phyloP scores from a whole-genome alignment of 306 rosid genomes.

The Cicer arietinum region DNA sequence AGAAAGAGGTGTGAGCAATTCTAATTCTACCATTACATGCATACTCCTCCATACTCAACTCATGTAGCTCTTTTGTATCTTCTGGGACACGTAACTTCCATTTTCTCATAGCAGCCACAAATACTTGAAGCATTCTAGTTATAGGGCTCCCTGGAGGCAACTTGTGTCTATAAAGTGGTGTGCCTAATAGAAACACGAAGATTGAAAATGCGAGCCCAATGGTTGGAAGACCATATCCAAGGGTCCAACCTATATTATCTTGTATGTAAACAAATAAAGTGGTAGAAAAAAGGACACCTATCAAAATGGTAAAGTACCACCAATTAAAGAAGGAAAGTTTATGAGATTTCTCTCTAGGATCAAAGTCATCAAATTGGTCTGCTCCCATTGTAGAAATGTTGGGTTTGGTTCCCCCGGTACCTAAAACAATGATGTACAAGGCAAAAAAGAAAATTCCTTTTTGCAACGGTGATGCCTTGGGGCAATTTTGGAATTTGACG shows the following conservation, averaged over 20 bases:
- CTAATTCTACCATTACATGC: slow-evolving; percentile 46
- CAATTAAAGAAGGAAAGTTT: slow-evolving; percentile 86
- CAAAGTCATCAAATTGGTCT: slow-evolving; percentile 82
- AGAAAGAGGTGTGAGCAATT: slow-evolving; percentile 55
- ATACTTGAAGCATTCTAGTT: slow-evolving; percentile 60
- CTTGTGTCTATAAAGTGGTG: slow-evolving; percentile 73
- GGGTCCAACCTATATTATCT: slow-evolving; percentile 71
- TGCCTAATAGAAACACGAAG: slow-evolving; percentile 68
- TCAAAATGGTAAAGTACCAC: slow-evolving; percentile 79
- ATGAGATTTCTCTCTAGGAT: slow-evolving; percentile 62
- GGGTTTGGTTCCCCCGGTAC: slow-evolving; percentile 90
- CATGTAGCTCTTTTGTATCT: slow-evolving; percentile 73
- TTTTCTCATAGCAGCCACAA: slow-evolving; percentile 66
- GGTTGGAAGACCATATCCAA: slow-evolving; percentile 89
- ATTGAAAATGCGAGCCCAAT: slow-evolving; percentile 65
- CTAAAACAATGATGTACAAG: slow-evolving; percentile 67
- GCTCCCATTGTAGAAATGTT: slow-evolving; percentile 95
- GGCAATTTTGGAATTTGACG: slow-evolving; percentile 44
- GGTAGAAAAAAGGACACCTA: slow-evolving; percentile 74
- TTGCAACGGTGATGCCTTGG: slow-evolving; percentile 62
- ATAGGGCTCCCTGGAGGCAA: slow-evolving; percentile 79
- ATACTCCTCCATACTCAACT: slow-evolving; percentile 60
- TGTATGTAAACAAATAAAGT: slow-evolving; percentile 77
- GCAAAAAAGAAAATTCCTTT: slow-evolving; percentile 67
- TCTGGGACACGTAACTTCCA: slow-evolving; percentile 57